A percentile compares a stretch with the other conserved stretches of the same genome.
Evolutionary conservation across 2,329 filamentous ascomycete species (phyloP).

Genomic region (Colletotrichum acutatum): DNA sequence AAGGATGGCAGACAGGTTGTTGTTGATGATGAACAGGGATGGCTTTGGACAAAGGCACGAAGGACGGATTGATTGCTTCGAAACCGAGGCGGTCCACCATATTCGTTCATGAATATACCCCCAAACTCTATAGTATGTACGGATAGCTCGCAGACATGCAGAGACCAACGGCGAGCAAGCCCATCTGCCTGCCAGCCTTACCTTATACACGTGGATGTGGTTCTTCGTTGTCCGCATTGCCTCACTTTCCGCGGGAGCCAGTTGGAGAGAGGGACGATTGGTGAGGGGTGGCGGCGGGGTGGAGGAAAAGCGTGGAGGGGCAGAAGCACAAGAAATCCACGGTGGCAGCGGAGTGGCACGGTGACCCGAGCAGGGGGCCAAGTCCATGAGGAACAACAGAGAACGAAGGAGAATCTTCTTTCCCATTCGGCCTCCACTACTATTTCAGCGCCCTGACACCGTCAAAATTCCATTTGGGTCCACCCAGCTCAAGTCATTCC

Average conservation of each 20-base stretch:
- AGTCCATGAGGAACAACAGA: constrained; percentile 21
- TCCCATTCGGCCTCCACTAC: constrained; percentile 34
- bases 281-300: constrained; percentile 32
- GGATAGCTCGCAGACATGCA: background rate
- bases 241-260: background rate
- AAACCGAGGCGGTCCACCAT: no score
- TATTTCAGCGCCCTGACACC: constrained; percentile 27
- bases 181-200: background rate
- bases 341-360: background rate
- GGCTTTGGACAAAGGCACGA: background rate
- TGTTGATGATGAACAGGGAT: background rate
- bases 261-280: constrained; percentile 15
- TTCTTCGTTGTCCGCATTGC: background rate
- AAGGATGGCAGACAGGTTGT: background rate
- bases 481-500: background rate
- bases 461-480: constrained; percentile 8
- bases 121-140: background rate
- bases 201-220: background rate
- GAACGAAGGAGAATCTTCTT: constrained; percentile 38
- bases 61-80: background rate
- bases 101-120: no score
- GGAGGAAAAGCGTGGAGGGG: constrained; percentile 1
- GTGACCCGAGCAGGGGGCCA: background rate
- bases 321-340: background rate
- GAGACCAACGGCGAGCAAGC: background rate